Evolutionary conservation across 345 rosid genomes (phyloP), one percentile per base, ranked within the genome.

Genomic region (Leavenworthia alabamica): DNA sequence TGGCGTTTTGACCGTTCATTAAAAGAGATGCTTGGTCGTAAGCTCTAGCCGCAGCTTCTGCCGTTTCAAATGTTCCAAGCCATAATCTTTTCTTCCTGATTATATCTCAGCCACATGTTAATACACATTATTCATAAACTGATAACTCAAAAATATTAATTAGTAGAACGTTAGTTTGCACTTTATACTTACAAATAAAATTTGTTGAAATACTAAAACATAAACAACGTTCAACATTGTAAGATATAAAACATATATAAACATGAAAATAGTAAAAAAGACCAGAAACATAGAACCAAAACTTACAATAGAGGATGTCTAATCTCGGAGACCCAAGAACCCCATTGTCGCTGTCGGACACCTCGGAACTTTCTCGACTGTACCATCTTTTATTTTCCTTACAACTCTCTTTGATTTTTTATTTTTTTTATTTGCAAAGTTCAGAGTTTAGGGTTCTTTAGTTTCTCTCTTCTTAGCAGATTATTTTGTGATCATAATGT

Each of bases 281-380:
- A 62, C 49, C 26, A 2, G 7, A 40, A 29, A 13, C 11, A 16
- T 42, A 43, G 19, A 42, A 15, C 4, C 7, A 46, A 45, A 2
- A 47, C 59, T 74, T 83, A 86, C 94, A 86, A 73, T 65, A 86
- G 75, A 11, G 94, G 88, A 54, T 86, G 90, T 64, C 94, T 88
- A 73, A 86, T 86, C 59, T 86, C 90, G 13, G 95, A 84, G 22
- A 87, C 90, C 90, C 95, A 87, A 22, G 95, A 84, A 73, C 95
- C 95, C 95, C 95, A 84, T 75, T 84, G 90, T 59, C 95, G 90
- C 51, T 87, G 90, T 62, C 95, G 81, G 52, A 87, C 95, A 15
- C 90, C 95, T 75, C 95, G 77, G 78, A 76, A 87, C 64, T 84
- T 87, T 81, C 67, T 87, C 43, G 86, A 28, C 47, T 80, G 83